Evolutionary conservation across 345 rosid genomes (phyloP).

Genomic region (Brassica nigra): DNA sequence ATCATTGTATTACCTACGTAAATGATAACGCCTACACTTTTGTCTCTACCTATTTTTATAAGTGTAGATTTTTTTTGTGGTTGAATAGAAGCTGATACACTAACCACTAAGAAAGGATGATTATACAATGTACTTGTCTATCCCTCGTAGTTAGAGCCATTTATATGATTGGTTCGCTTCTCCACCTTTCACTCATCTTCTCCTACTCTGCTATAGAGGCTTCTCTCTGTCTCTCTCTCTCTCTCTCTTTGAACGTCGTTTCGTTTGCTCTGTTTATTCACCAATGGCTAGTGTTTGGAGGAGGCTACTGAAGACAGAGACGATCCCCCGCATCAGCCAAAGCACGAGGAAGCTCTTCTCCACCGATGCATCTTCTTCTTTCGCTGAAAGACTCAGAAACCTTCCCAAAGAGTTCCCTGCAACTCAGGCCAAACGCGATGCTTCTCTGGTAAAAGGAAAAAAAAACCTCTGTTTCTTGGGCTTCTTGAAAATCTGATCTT

Average conservation of each 20-base stretch:
- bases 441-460: constrained; percentile 51
- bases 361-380: constrained; percentile 50
- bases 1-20: background rate
- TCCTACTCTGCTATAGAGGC: background rate
- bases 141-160: constrained; percentile 1
- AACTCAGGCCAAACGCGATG: constrained; percentile 66
- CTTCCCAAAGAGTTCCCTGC: constrained; percentile 69
- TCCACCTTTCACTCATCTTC: constrained; percentile 22
- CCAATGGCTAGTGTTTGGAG: constrained; percentile 57
- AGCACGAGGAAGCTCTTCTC: constrained; percentile 48
- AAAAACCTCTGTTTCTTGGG: background rate
- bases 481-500: constrained; percentile 3
- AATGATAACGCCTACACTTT: background rate
- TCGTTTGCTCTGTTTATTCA: constrained; percentile 13
- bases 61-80: background rate
- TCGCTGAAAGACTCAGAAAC: constrained; percentile 67
- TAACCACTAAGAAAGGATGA: background rate
- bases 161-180: constrained; percentile 15
- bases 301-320: constrained; percentile 45
- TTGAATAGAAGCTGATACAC: background rate
- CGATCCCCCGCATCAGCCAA: constrained; percentile 28
- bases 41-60: background rate
- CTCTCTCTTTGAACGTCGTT: constrained; percentile 13
- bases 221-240: constrained; percentile 15
- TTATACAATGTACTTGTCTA: constrained; percentile 9